Evolutionary conservation across 2,329 filamentous ascomycete species (phyloP).

Genomic region (Bretziella fagacearum): DNA sequence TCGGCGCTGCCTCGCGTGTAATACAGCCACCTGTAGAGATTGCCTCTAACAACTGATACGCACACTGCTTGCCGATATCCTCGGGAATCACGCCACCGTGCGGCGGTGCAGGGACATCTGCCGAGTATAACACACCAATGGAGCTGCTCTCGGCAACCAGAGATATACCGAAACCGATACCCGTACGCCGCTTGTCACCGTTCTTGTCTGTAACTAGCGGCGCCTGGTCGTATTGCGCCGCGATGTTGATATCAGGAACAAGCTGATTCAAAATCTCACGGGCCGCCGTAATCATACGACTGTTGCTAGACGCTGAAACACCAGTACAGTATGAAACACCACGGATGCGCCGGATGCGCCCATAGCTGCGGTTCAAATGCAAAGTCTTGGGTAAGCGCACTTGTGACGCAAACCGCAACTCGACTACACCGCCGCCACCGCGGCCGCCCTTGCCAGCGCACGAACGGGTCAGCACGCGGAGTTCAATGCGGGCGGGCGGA

Average conservation of each 20-base stretch:
- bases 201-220: conserved; percentile 33
- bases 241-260: conserved; percentile 79
- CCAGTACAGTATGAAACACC: conserved; percentile 91
- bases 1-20: conserved; percentile 51
- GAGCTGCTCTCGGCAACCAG: conserved; percentile 85
- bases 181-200: conserved; percentile 50
- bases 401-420: conserved; percentile 83
- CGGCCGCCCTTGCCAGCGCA: conserved; percentile 58
- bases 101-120: conserved; percentile 61
- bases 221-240: conserved; percentile 56
- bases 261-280: conserved; percentile 75
- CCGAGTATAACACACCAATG: conserved; percentile 65
- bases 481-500: conserved; percentile 57
- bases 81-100: conserved; percentile 72
- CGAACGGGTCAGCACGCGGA: conserved; percentile 64
- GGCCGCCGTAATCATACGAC: conserved; percentile 82
- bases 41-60: conserved; percentile 72
- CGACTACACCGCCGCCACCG: conserved; percentile 82
- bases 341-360: conserved; percentile 71
- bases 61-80: conserved; percentile 75
- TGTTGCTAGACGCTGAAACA: conserved; percentile 83
- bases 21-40: conserved; percentile 73
- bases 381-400: conserved; percentile 86
- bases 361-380: conserved; percentile 66
- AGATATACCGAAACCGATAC: conserved; percentile 81